phyloP scores from a whole-genome alignment of 768 basidiomycete genomes.

The Boletus subparvulus region DNA sequence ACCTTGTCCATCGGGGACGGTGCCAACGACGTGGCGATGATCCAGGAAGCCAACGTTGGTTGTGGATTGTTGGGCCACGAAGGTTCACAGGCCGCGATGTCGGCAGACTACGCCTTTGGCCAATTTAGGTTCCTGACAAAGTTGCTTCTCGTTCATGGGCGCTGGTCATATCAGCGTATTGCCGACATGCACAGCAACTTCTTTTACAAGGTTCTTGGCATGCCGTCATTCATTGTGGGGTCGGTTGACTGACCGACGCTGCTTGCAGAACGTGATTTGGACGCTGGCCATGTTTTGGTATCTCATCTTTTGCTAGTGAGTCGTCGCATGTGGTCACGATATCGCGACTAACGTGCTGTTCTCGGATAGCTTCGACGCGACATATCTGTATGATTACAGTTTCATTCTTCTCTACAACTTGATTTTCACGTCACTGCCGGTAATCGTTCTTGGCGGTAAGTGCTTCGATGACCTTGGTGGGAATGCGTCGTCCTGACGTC shows the following conservation, averaged over 20 bases:
- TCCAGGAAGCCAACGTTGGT: conserved; percentile 98
- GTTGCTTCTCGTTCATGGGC: conserved; percentile 88
- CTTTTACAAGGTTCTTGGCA: conserved; percentile 78
- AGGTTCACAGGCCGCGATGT: conserved; percentile 98
- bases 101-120: conserved; percentile 96
- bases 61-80: conserved; percentile 92
- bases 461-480: not conserved
- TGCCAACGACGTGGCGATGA: conserved; percentile 99
- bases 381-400: conserved; percentile 93
- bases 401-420: conserved; percentile 91
- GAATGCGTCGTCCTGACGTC: conserved; percentile 5
- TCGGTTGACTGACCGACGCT: not conserved
- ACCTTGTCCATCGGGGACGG: conserved; percentile 96
- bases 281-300: conserved; percentile 95
- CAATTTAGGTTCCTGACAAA: conserved; percentile 95
- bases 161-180: conserved; percentile 95
- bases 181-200: conserved; percentile 98
- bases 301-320: conserved; percentile 81
- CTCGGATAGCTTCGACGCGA: conserved; percentile 77
- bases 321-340: conserved; percentile 5
- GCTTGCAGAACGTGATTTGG: conserved; percentile 80
- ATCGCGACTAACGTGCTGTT: conserved; percentile 14
- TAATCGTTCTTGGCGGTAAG: conserved; percentile 85
- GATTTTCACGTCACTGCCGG: conserved; percentile 91
- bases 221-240: not conserved